Evolutionary conservation across 495 filamentous ascomycete genomes (phyloP), one percentile per base, ranked within the genome.

Genomic region (Cryomyces minteri): DNA sequence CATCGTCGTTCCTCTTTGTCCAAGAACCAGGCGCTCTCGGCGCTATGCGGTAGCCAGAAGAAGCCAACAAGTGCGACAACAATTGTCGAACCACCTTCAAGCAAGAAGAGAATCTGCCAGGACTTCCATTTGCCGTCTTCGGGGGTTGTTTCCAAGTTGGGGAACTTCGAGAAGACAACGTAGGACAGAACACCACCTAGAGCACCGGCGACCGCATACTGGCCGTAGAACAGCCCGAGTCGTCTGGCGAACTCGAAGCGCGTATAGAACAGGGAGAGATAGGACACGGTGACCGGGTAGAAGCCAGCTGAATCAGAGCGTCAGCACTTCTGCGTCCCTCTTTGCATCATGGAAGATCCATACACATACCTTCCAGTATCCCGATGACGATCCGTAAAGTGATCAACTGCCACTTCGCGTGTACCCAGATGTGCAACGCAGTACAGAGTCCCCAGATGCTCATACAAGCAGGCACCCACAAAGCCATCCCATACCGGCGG

Each of bases 81-180:
- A 11, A 71, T 61, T 5, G 71, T 77, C 6, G 64, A 25, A 6
- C 61, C 47, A 4, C 83, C 83, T 49, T 88, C 82, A 32, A 87
- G 76, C 42, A 87, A 61, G 57, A 88, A 88, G 6, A 87, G 72
- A 56, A 84, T 86, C 4, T 76, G 67, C 83, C 83, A 88, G 14
- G 67, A 62, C 2, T 63, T 48, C 18, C 18, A 25, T 25, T 25
- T 25, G 18, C 18, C 18, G 2, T 25, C 18, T 25, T 25, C 18
- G 18, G 18, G 18, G 18, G 18, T 25, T 25, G 18, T 25, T 1
- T 25, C 18, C 31, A 82, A 52, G 30, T 66, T 61, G 44, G 71
- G 61, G 14, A 77, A 47, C 54, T 86, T 86, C 44, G 78, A 82
- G 58, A 87, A 84, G 4, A 83, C 76, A 0, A 79, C 82, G 44